These are phyloP conservation scores for Stygiomarasmius scandens DNA, from an alignment of 1,284 basidiomycete species.

Conservation along the genomic window DNA sequence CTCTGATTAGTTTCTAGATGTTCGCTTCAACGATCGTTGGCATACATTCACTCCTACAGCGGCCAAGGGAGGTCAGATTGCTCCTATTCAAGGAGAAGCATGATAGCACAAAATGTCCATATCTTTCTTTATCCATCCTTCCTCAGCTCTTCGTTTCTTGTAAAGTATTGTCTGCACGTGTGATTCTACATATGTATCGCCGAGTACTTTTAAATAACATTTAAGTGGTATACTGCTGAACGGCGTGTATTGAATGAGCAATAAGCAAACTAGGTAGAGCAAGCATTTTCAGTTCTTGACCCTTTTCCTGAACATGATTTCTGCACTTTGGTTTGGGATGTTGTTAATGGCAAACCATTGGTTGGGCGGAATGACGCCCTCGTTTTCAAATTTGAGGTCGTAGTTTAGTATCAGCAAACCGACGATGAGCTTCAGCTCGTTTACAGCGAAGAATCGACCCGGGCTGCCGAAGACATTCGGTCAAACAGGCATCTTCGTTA, in stretches of 20 bases:
- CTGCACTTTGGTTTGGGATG: conserved; percentile 17
- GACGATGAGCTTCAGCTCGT: conserved; percentile 44
- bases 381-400: conserved; percentile 42
- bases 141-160: background rate
- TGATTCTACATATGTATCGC: too few species aligned
- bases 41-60: conserved; percentile 86
- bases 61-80: conserved; percentile 79
- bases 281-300: background rate
- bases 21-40: conserved; percentile 91
- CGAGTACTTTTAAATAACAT: too few species aligned
- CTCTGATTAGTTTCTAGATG: conserved; percentile 56
- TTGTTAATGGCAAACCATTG: conserved; percentile 18
- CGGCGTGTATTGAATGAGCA: too few species aligned
- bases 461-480: conserved; percentile 31
- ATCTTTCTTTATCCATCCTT: background rate
- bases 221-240: too few species aligned
- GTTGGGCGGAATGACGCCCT: conserved; percentile 21
- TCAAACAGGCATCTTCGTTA: background rate
- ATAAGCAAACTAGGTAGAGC: too few species aligned
- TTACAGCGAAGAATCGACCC: conserved; percentile 47
- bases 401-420: conserved; percentile 43
- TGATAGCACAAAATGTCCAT: background rate
- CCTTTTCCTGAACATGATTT: conserved; percentile 21
- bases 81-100: conserved; percentile 55
- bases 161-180: background rate